phyloP scores from a whole-genome alignment of 2,329 filamentous ascomycete species.

The Scedosporium minutisporum region DNA sequence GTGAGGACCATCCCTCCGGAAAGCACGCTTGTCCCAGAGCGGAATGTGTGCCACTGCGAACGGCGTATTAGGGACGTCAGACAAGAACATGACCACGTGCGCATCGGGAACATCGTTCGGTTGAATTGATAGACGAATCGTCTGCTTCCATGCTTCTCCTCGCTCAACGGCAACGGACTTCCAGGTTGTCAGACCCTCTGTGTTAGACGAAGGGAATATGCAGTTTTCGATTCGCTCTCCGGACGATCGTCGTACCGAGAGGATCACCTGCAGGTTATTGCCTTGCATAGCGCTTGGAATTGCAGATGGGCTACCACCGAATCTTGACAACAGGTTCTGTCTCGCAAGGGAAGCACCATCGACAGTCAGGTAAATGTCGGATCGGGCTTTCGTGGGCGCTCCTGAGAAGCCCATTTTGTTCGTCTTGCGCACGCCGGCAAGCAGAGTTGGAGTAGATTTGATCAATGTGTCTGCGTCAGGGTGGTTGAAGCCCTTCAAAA shows the following conservation, averaged over 20 bases:
- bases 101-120: slow-evolving; percentile 71
- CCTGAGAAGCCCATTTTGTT: slow-evolving; percentile 90
- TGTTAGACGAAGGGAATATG: slow-evolving; percentile 80
- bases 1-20: slow-evolving; percentile 77
- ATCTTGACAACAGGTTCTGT: slow-evolving; percentile 61
- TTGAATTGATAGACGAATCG: slow-evolving; percentile 68
- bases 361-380: slow-evolving; percentile 90
- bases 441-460: slow-evolving; percentile 75
- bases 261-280: slow-evolving; percentile 72
- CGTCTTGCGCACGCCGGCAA: slow-evolving; percentile 72
- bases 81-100: slow-evolving; percentile 82
- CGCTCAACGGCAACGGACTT: slow-evolving; percentile 72
- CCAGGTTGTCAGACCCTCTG: slow-evolving; percentile 71
- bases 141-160: slow-evolving; percentile 80
- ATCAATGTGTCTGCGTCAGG: slow-evolving; percentile 73
- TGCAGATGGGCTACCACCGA: slow-evolving; percentile 63
- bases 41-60: slow-evolving; percentile 92
- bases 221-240: slow-evolving; percentile 81
- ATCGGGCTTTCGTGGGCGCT: slow-evolving; percentile 76
- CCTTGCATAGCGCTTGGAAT: slow-evolving; percentile 53
- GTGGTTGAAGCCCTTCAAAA: slow-evolving; percentile 67
- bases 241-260: slow-evolving; percentile 72
- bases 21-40: slow-evolving; percentile 85
- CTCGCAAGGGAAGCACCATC: slow-evolving; percentile 68
- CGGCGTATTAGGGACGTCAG: slow-evolving; percentile 76